These are phyloP conservation scores for Colletotrichum sp. DNA, from an alignment of 2,329 filamentous ascomycete species.

Conservation along the genomic window DNA sequence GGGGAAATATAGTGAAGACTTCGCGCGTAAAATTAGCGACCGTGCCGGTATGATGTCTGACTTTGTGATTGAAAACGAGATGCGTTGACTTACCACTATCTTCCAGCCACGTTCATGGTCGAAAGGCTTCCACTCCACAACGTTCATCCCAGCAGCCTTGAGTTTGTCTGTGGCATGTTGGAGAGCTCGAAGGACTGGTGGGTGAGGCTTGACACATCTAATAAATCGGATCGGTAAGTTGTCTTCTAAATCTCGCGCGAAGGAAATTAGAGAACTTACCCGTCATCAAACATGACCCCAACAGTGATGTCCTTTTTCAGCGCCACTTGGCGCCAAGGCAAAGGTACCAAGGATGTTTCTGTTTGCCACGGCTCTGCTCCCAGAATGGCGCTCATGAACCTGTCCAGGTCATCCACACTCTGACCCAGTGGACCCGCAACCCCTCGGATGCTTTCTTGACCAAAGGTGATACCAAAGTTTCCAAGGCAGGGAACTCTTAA, in stretches of 20 bases:
- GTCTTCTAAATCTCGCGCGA: background rate
- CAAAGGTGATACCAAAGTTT: constrained; percentile 60
- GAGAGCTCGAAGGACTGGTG: constrained; percentile 65
- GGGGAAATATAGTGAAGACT: constrained; percentile 1
- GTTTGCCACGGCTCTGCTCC: constrained; percentile 57
- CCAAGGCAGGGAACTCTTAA: constrained; percentile 62
- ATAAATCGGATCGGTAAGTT: background rate
- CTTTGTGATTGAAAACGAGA: background rate
- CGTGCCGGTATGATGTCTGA: background rate
- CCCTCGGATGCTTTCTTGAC: constrained; percentile 67
- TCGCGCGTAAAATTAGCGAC: fast-evolving
- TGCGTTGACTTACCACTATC: background rate
- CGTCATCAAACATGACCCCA: constrained; percentile 69
- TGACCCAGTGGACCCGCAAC: constrained; percentile 50
- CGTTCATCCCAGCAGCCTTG: constrained; percentile 48
- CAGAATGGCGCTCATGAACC: constrained; percentile 58
- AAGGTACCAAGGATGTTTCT: constrained; percentile 60
- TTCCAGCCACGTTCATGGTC: constrained; percentile 34
- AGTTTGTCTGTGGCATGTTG: constrained; percentile 45
- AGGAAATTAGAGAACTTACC: constrained; percentile 33
- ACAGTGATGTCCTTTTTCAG: constrained; percentile 51
- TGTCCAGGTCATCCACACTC: constrained; percentile 59
- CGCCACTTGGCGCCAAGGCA: constrained; percentile 54
- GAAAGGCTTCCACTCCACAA: constrained; percentile 55
- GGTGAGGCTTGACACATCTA: constrained; percentile 53